Conservation (phyloP, 441 rosid genomes). For the Manihot esculenta region DNA sequence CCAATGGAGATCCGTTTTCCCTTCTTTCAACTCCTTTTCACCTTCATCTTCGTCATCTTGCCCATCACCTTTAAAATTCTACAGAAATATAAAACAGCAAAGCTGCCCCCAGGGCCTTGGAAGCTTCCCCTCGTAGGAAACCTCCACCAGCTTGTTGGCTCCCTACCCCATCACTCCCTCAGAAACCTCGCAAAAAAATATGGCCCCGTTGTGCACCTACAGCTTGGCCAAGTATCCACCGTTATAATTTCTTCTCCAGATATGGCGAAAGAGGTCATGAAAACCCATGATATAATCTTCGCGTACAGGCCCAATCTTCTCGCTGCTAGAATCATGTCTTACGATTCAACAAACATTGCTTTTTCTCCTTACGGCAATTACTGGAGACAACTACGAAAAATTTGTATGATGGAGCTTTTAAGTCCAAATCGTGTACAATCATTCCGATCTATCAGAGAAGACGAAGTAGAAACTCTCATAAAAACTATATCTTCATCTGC, state of each 20-base stretch:
- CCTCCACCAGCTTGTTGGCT: conserved; percentile 27
- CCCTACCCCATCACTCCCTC: conserved; percentile 34
- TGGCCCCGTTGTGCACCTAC: conserved; percentile 48
- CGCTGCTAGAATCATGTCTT: background rate
- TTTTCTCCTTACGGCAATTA: conserved; percentile 28
- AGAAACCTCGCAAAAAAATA: conserved; percentile 35
- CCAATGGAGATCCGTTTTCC: background rate
- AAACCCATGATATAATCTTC: conserved; percentile 37
- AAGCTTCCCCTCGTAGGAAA: conserved; percentile 37
- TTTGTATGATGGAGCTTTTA: background rate
- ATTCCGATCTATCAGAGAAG: background rate
- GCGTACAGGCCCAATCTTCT: conserved; percentile 21
- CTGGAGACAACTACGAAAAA: background rate
- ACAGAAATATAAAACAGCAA: background rate
- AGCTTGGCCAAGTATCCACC: conserved; percentile 34
- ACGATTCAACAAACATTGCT: conserved; percentile 17
- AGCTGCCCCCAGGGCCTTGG: conserved; percentile 32
- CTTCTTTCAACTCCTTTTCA: too few species aligned
- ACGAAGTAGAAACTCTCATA: background rate
- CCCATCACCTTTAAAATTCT: too few species aligned
- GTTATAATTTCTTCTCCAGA: conserved; percentile 38
- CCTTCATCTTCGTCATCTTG: too few species aligned
- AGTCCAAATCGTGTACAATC: background rate
- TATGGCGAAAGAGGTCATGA: conserved; percentile 40
- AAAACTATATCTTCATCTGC: background rate